Conservation (phyloP, 306 rosid species). For the Vigna angularis region DNA sequence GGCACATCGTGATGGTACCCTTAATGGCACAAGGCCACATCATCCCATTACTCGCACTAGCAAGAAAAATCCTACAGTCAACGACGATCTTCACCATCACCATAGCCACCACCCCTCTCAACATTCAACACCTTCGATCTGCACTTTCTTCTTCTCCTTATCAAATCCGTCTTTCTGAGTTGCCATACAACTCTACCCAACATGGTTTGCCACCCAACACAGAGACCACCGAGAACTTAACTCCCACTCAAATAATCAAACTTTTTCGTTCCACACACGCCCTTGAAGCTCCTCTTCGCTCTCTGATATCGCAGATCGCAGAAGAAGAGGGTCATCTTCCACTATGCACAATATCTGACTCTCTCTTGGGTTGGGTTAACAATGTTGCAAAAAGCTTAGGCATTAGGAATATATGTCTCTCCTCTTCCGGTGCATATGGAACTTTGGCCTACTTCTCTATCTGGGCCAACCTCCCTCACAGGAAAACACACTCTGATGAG, state of each 20-base stretch:
- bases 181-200: slow-evolving; percentile 52
- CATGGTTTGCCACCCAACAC: slow-evolving; percentile 62
- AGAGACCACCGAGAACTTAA: slow-evolving; percentile 67
- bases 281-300: slow-evolving; percentile 58
- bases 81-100: slow-evolving; percentile 50
- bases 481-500: slow-evolving; percentile 50
- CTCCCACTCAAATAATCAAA: slow-evolving; percentile 29
- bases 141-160: slow-evolving; percentile 41
- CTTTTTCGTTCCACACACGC: slow-evolving; percentile 49
- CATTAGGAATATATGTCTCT: slow-evolving; percentile 50
- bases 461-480: slow-evolving; percentile 73
- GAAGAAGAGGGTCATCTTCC: slow-evolving; percentile 57
- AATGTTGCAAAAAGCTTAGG: slow-evolving; percentile 56
- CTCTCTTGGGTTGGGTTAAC: slow-evolving; percentile 65
- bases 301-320: slow-evolving; percentile 47
- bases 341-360: slow-evolving; percentile 52
- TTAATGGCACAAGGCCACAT: slow-evolving; percentile 81
- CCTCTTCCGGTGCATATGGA: slow-evolving; percentile 79
- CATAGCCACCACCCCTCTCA: slow-evolving; percentile 70
- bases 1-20: slow-evolving; percentile 70
- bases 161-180: slow-evolving; percentile 52
- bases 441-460: slow-evolving; percentile 63
- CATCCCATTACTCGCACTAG: slow-evolving; percentile 70
- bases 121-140: slow-evolving; percentile 62
- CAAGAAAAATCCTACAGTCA: slow-evolving; percentile 58